phyloP scores from a whole-genome alignment of 192 early-diverging fungal species.

The Backusella mclennaniae region DNA sequence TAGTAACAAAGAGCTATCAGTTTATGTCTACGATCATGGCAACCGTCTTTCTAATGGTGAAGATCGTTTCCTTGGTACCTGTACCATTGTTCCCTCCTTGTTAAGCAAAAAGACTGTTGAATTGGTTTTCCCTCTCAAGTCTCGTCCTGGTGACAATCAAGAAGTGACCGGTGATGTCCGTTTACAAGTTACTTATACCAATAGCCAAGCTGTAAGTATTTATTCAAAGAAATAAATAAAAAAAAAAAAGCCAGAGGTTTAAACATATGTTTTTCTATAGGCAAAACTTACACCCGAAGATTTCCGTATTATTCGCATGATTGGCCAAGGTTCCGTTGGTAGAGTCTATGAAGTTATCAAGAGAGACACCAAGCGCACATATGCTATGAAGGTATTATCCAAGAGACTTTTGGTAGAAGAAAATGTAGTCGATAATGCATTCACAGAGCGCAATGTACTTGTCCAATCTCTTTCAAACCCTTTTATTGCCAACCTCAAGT shows the following conservation, averaged over 20 bases:
- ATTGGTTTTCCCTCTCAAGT: constrained; percentile 20
- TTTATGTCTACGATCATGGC: constrained; percentile 42
- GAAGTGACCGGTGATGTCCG: constrained; percentile 45
- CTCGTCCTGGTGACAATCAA: constrained; percentile 6
- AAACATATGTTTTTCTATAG: constrained; percentile 20
- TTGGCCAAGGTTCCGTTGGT: constrained; percentile 80
- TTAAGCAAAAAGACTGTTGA: constrained; percentile 44
- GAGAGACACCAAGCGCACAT: constrained; percentile 75
- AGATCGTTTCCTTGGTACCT: constrained; percentile 42
- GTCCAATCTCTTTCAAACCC: constrained; percentile 61
- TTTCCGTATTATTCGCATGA: constrained; percentile 71
- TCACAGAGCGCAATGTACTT: constrained; percentile 76
- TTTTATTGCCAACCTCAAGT: constrained; percentile 77
- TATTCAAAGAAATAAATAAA: neutral
- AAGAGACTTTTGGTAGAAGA: constrained; percentile 75
- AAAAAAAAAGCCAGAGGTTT: neutral
- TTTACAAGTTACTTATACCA: constrained; percentile 42
- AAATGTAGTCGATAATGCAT: constrained; percentile 72
- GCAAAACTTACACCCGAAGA: constrained; percentile 41
- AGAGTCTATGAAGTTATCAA: constrained; percentile 81
- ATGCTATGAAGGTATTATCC: constrained; percentile 80
- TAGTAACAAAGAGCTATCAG: constrained; percentile 30
- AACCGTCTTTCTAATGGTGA: constrained; percentile 26
- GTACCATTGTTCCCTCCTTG: constrained; percentile 42
- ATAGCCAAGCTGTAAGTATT: neutral